Evolutionary conservation across 768 basidiomycete genomes (phyloP).

Genomic region (Boletus eberwhitei): DNA sequence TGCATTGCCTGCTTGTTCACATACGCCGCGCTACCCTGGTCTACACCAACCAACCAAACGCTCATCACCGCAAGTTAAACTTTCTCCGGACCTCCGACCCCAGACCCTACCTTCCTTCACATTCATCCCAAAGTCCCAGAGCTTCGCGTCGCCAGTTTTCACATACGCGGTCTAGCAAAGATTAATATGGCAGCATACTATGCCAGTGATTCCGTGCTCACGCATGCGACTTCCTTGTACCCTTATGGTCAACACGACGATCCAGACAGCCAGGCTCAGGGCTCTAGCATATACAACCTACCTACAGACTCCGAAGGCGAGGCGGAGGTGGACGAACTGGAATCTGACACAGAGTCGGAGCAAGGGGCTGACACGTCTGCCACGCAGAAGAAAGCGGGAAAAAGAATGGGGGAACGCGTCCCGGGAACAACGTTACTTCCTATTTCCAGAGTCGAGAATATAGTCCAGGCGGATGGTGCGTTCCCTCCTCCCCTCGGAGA

Average conservation of each 20-base stretch:
- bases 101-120: constrained; percentile 1
- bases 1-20: constrained; percentile 20
- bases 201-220: constrained; percentile 24
- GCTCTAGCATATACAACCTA: constrained; percentile 30
- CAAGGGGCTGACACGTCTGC: constrained; percentile 24
- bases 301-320: constrained; percentile 35
- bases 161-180: constrained; percentile 9
- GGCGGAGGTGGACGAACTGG: constrained; percentile 33
- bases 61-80: constrained; percentile 14
- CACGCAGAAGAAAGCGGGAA: constrained; percentile 27
- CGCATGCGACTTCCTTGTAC: constrained; percentile 33
- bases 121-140: background rate
- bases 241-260: constrained; percentile 30
- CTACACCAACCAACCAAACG: constrained; percentile 14
- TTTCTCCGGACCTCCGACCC: constrained; percentile 2
- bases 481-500: constrained; percentile 13
- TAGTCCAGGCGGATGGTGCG: constrained; percentile 75
- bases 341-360: constrained; percentile 33
- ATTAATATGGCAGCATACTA: constrained; percentile 33
- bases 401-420: constrained; percentile 40
- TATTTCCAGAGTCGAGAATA: constrained; percentile 64
- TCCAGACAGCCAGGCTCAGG: constrained; percentile 20
- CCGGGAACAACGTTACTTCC: constrained; percentile 71
- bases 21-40: constrained; percentile 26
- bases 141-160: constrained; percentile 7